Percentiles rank a stretch among this genome's conserved stretches.
These are phyloP conservation scores for Phytophthora sansomeana DNA, from an alignment of 352 stramenopile genomes.

Conservation along the genomic window DNA sequence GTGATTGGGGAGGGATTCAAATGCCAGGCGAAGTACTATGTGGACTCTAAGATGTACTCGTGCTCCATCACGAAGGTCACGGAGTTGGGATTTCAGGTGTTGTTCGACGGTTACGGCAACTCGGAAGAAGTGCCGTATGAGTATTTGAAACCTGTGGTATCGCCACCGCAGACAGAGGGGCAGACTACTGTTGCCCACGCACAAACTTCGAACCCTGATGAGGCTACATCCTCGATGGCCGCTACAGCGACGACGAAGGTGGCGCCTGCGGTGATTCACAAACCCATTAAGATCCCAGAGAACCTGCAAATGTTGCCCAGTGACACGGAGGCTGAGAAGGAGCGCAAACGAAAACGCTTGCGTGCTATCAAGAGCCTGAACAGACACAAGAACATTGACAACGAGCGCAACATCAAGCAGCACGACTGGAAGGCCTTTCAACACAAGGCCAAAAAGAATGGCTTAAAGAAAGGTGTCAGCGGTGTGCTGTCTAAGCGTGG, in stretches of 20 bases:
- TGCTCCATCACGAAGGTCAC: slow-evolving; percentile 75
- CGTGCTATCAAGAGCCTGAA: slow-evolving; percentile 90
- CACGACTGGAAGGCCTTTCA: slow-evolving; percentile 90
- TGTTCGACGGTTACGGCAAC: slow-evolving; percentile 92
- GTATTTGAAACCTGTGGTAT: slow-evolving; percentile 64
- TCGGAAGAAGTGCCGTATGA: slow-evolving; percentile 91
- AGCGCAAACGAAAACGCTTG: slow-evolving; percentile 85
- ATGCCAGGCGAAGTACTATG: slow-evolving; percentile 85
- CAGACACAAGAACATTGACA: slow-evolving; percentile 87
- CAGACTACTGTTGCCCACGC: slow-evolving; percentile 15
- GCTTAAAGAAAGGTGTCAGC: slow-evolving; percentile 69
- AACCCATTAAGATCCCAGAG: slow-evolving; percentile 88
- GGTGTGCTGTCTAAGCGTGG: slow-evolving; percentile 82
- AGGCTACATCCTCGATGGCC: slow-evolving; percentile 24
- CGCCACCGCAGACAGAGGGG: slow-evolving; percentile 13
- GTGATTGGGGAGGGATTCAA: slow-evolving; percentile 64
- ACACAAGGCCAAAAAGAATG: slow-evolving; percentile 82
- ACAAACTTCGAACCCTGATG: slow-evolving; percentile 29
- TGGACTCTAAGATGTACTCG: slow-evolving; percentile 79
- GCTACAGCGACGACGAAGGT: slow-evolving; percentile 35
- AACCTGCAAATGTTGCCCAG: slow-evolving; percentile 85
- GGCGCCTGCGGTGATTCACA: slow-evolving; percentile 62
- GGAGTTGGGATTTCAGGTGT: slow-evolving; percentile 76
- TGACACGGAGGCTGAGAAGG: slow-evolving; percentile 87
- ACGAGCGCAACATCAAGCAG: slow-evolving; percentile 84